Evolutionary conservation across 2,329 filamentous ascomycete genomes (phyloP).

Genomic region (Chaetomiaceae sp.): DNA sequence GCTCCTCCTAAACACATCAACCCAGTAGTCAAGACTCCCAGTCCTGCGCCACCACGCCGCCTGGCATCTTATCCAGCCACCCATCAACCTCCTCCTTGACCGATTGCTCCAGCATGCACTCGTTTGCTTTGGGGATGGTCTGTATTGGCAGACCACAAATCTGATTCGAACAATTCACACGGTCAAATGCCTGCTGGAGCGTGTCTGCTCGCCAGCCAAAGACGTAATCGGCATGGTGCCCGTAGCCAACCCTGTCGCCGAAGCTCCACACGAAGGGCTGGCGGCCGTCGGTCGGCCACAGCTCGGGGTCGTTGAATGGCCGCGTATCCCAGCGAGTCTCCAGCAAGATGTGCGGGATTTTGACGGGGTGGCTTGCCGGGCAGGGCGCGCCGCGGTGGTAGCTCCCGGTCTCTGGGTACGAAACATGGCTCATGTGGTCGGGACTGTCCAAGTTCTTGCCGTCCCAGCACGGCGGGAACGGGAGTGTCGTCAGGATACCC

Average conservation of each 20-base stretch:
- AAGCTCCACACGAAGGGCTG: constrained; percentile 14
- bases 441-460: constrained; percentile 46
- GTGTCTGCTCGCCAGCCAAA: constrained; percentile 9
- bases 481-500: too few species aligned
- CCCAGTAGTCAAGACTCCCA: too few species aligned
- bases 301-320: background rate
- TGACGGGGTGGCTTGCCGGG: too few species aligned
- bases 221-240: constrained; percentile 8
- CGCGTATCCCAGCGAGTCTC: constrained; percentile 9
- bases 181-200: constrained; percentile 1
- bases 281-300: background rate
- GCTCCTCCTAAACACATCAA: too few species aligned
- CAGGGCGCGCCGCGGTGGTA: too few species aligned
- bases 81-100: constrained; percentile 10
- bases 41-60: background rate
- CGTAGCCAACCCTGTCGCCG: constrained; percentile 5
- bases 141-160: constrained; percentile 1
- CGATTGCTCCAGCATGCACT: background rate
- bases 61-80: constrained; percentile 11
- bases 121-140: background rate
- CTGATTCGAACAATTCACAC: background rate
- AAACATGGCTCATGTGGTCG: constrained; percentile 37
- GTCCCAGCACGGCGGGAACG: constrained; percentile 47
- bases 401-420: constrained; percentile 13
- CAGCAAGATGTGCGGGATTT: background rate